These are phyloP conservation scores for Amanita thiersii DNA, from an alignment of 768 basidiomycete genomes.

Conservation along the genomic window DNA sequence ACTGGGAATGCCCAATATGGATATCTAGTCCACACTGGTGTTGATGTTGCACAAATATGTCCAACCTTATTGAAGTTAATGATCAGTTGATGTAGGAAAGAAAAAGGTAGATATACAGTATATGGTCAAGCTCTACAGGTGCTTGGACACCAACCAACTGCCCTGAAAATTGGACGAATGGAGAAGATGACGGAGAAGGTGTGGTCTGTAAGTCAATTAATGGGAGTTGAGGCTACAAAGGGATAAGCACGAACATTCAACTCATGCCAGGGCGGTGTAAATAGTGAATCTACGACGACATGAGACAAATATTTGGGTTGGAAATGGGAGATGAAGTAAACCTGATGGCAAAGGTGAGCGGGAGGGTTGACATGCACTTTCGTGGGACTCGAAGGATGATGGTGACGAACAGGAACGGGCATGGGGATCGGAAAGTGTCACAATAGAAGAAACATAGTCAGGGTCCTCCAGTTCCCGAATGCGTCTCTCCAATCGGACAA, in stretches of 20 bases:
- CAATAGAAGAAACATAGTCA: conserved; percentile 59
- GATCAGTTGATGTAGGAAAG: conserved; percentile 11
- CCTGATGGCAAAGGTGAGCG: conserved; percentile 55
- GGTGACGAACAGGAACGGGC: conserved; percentile 46
- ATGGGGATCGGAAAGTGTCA: conserved; percentile 67
- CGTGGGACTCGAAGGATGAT: conserved; percentile 47
- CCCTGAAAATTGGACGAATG: conserved; percentile 41
- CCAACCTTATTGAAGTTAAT: conserved; percentile 38
- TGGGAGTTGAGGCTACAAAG: conserved; percentile 2
- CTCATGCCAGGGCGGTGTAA: no score
- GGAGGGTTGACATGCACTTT: conserved; percentile 41
- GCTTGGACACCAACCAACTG: conserved; percentile 39
- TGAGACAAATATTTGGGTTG: no score
- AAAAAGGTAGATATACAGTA: conserved; percentile 41
- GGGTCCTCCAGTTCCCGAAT: conserved; percentile 72
- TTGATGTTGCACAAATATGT: conserved; percentile 69
- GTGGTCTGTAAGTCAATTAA: conserved; percentile 22
- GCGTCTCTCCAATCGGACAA: conserved; percentile 61
- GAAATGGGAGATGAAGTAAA: conserved; percentile 27
- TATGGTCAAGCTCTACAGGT: conserved; percentile 52
- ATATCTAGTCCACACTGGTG: conserved; percentile 69
- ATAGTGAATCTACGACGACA: no score
- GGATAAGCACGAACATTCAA: no score
- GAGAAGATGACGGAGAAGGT: conserved; percentile 44
- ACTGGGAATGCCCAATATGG: conserved; percentile 57